Evolutionary conservation across 306 rosid genomes (phyloP), one percentile per base, ranked within the genome.

Genomic region (Abrus precatorius): DNA sequence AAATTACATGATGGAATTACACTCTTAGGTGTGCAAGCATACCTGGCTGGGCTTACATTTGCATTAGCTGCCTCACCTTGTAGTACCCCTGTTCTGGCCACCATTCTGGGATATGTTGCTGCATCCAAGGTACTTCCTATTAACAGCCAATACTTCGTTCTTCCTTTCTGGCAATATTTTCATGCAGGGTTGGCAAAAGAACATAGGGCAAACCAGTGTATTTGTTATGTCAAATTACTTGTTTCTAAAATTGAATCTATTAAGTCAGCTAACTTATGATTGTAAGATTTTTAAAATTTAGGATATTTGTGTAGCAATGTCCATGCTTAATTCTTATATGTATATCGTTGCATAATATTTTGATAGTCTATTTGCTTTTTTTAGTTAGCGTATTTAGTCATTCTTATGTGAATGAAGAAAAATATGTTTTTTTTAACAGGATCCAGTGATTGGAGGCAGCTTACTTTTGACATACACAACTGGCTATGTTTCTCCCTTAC

Each of bases 1-100:
- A 44, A 6, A 60, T 83, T 38, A 56, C 32, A 20, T 69, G 62
- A 69, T 69, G 48, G 73, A 80, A 69, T 69, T 80, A 72, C 76
- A 73, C 69, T 74, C 70, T 5, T 66, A 92, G 97, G 98, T 68
- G 97, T 92, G 78, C 97, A 92, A 88, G 98, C 98, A 52, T 95
- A 92, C 85, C 87, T 95, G 44, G 97, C 97, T 60, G 98, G 98
- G 80, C 98, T 91, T 83, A 91, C 98, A 33, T 95, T 95, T 86
- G 98, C 97, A 61, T 87, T 92, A 85, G 98, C 97, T 63, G 97
- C 98, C 85, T 95, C 98, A 34, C 98, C 97, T 56, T 95, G 98
- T 82, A 93, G 97, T 82, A 95, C 97, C 11, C 97, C 97, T 47
- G 97, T 95, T 75, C 86, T 95, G 72, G 99, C 97, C 45, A 86